Evolutionary conservation across 208 protist species (phyloP).

Genomic region (Trichomonas vaginalis): DNA sequence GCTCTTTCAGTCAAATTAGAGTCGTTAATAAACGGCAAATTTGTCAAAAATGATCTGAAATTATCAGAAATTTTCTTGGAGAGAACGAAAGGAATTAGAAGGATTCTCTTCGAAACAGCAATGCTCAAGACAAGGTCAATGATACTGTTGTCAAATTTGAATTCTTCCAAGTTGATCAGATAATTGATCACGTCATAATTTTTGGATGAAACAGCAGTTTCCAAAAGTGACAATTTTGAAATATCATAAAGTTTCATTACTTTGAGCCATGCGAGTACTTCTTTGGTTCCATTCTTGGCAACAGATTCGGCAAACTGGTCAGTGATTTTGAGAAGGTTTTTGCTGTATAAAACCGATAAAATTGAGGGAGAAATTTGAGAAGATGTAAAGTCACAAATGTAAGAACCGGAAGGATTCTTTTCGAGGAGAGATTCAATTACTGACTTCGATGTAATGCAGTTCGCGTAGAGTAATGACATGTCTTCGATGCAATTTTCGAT

Average conservation of each 20-base stretch:
- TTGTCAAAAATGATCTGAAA: neutral
- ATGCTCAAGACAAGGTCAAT: neutral
- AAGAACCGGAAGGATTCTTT: neutral
- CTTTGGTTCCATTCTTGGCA: neutral
- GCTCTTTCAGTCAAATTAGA: neutral
- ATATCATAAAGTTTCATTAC: neutral
- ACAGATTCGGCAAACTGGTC: neutral
- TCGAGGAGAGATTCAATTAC: neutral
- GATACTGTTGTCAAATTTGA: neutral
- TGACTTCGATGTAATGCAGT: neutral
- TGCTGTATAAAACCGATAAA: neutral
- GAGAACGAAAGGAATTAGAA: neutral
- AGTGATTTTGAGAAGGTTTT: neutral
- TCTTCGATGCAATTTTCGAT: neutral
- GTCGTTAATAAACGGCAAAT: neutral
- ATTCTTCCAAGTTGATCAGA: neutral
- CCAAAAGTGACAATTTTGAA: neutral
- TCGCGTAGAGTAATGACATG: neutral
- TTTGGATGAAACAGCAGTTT: neutral
- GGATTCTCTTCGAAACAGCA: neutral
- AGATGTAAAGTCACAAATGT: neutral
- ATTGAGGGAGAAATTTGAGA: neutral
- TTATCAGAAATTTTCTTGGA: neutral
- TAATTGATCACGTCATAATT: neutral
- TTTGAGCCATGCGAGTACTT: neutral